Conservation (phyloP, 306 rosid genomes). For the Fagus crenata region DNA sequence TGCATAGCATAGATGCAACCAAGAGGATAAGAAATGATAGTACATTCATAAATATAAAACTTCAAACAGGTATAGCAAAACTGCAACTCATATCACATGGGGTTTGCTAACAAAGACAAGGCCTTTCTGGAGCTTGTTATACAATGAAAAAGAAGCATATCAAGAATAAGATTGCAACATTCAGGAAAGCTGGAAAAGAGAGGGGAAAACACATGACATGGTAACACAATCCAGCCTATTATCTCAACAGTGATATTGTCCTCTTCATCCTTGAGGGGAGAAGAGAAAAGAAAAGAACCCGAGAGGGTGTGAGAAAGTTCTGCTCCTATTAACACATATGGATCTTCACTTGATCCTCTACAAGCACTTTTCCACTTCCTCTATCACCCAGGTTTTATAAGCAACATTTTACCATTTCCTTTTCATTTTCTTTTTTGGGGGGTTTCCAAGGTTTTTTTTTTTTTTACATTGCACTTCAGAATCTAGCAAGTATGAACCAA, state of each 20-base stretch:
- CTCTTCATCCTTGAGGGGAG: background rate
- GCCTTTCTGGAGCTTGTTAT: background rate
- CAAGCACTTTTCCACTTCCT: background rate
- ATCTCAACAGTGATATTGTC: background rate
- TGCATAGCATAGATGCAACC: constrained; percentile 53
- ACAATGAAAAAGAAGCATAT: background rate
- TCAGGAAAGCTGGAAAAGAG: background rate
- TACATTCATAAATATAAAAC: constrained; percentile 18
- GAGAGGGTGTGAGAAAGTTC: background rate
- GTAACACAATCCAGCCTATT: background rate
- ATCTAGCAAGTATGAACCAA: background rate
- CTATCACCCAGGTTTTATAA: too few relatives aligned
- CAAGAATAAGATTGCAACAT: background rate
- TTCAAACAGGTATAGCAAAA: background rate
- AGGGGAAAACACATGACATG: background rate
- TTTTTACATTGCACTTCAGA: background rate
- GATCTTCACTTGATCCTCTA: constrained; percentile 1
- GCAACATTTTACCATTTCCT: too few relatives aligned
- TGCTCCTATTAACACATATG: background rate
- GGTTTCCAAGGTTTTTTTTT: too few relatives aligned
- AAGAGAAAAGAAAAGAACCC: too few relatives aligned
- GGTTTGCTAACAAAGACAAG: background rate
- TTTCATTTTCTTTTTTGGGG: too few relatives aligned
- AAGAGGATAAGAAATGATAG: constrained; percentile 32
- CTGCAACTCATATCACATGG: background rate